phyloP scores from a whole-genome alignment of 148 eudicot species.

The Beta vulgaris region DNA sequence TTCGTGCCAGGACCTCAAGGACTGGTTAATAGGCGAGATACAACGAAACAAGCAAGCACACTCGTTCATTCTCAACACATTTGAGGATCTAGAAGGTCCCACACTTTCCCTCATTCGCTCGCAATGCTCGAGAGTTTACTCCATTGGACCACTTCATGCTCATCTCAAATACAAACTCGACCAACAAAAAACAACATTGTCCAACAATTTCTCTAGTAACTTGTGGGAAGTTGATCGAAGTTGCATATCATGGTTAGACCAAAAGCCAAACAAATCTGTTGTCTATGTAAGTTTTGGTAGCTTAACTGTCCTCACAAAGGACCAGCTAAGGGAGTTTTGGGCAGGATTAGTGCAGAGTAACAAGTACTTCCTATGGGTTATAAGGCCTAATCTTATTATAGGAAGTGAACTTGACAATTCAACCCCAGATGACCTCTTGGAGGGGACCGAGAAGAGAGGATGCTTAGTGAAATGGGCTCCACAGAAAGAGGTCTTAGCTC shows the following conservation, averaged over 20 bases:
- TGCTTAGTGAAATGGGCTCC: conserved; percentile 44
- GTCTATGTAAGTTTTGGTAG: conserved; percentile 54
- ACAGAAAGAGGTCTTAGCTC: conserved; percentile 44
- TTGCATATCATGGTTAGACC: conserved; percentile 51
- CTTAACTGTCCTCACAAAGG: conserved; percentile 24
- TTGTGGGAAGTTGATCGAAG: conserved; percentile 41
- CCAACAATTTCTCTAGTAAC: conserved; percentile 12
- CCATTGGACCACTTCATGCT: conserved; percentile 53
- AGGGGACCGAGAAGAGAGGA: conserved; percentile 43
- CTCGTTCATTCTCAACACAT: conserved; percentile 38
- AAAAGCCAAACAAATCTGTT: conserved; percentile 45
- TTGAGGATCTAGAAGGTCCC: conserved; percentile 39
- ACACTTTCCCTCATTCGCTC: conserved; percentile 27
- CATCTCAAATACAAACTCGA: conserved; percentile 26
- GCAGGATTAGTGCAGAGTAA: conserved; percentile 54
- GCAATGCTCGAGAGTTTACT: conserved; percentile 25
- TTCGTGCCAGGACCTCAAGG: conserved; percentile 6
- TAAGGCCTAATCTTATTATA: conserved; percentile 36
- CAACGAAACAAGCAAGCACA: conserved; percentile 9
- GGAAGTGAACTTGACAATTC: conserved; percentile 11
- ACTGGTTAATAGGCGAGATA: neutral
- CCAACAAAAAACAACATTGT: neutral
- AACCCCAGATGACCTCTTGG: conserved; percentile 25
- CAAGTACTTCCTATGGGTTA: conserved; percentile 46
- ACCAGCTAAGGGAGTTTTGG: conserved; percentile 49